Evolutionary conservation across 805 yeast genomes (phyloP).

Genomic region (Kluyveromyces starmeri): DNA sequence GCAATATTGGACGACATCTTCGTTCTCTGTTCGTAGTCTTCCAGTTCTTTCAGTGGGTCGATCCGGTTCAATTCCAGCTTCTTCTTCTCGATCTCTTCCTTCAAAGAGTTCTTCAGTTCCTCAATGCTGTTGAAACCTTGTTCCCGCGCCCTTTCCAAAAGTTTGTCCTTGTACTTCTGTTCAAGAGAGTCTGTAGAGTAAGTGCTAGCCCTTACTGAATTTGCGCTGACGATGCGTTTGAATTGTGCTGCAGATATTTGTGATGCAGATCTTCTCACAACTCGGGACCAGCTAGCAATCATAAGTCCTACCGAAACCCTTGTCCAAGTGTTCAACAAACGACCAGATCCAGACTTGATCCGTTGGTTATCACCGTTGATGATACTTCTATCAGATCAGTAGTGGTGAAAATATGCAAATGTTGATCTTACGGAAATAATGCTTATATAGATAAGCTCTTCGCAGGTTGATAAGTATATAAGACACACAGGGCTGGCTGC

Average conservation of each 20-base stretch:
- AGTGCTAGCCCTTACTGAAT: conserved; percentile 3
- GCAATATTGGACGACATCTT: conserved; percentile 18
- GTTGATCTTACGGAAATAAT: too few relatives aligned
- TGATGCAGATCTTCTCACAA: conserved; percentile 3
- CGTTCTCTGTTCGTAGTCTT: conserved; percentile 38
- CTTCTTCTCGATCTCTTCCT: conserved; percentile 48
- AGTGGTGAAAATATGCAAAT: too few relatives aligned
- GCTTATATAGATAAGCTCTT: too few relatives aligned
- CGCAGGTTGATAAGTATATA: too few relatives aligned
- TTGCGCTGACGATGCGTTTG: conserved; percentile 4
- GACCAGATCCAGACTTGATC: too few relatives aligned
- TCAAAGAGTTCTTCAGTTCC: conserved; percentile 53
- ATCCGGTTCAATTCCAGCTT: conserved; percentile 49
- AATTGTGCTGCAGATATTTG: conserved; percentile 5
- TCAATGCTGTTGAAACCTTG: conserved; percentile 33
- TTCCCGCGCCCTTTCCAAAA: conserved; percentile 31
- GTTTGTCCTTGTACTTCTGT: conserved; percentile 29
- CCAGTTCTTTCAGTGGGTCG: conserved; percentile 66
- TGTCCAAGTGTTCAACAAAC: too few relatives aligned
- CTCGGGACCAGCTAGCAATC: conserved; percentile 2
- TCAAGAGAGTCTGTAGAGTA: conserved; percentile 20
- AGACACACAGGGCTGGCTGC: too few relatives aligned
- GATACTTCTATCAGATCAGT: too few relatives aligned
- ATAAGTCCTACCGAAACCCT: too few relatives aligned
- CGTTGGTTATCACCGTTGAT: too few relatives aligned